Evolutionary conservation across 148 eudicot genomes (phyloP).

Genomic region (Pharnaceum exiguum): DNA sequence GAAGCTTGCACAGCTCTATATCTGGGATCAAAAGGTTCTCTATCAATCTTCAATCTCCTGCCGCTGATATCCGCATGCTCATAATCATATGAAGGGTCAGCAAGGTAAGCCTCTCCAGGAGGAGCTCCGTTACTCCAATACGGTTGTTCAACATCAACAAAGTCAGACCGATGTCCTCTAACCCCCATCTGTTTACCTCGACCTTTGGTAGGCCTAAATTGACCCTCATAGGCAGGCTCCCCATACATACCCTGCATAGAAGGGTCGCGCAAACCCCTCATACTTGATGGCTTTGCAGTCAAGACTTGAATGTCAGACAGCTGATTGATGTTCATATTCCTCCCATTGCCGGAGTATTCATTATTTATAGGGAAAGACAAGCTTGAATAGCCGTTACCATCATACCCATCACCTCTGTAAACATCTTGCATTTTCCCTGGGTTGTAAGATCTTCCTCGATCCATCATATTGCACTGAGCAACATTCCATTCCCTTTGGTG

Average conservation of each 20-base stretch:
- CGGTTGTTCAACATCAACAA: constrained; percentile 35
- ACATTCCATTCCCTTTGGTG: constrained; percentile 39
- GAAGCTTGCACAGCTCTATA: constrained; percentile 19
- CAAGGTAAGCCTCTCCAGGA: constrained; percentile 28
- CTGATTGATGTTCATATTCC: constrained; percentile 60
- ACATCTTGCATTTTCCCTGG: constrained; percentile 45
- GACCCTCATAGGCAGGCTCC: constrained; percentile 41
- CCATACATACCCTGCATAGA: constrained; percentile 42
- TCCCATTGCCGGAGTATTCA: constrained; percentile 38
- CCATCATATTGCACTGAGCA: constrained; percentile 28
- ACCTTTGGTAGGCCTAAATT: constrained; percentile 36
- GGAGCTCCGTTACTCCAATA: constrained; percentile 37
- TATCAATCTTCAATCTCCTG: constrained; percentile 46
- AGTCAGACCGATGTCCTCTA: constrained; percentile 42
- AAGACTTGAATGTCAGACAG: constrained; percentile 75
- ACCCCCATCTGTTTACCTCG: constrained; percentile 29
- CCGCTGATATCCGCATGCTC: constrained; percentile 31
- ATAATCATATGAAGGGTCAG: constrained; percentile 33
- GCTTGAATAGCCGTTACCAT: constrained; percentile 30
- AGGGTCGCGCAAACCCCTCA: constrained; percentile 37
- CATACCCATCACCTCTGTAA: constrained; percentile 36
- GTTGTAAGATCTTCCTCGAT: constrained; percentile 37
- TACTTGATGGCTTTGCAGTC: constrained; percentile 68
- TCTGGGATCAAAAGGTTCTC: constrained; percentile 35
- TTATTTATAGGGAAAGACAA: constrained; percentile 27